These are phyloP conservation scores for Pestalotiopsis sp. DNA, from an alignment of 2,329 filamentous ascomycete genomes.

Conservation along the genomic window DNA sequence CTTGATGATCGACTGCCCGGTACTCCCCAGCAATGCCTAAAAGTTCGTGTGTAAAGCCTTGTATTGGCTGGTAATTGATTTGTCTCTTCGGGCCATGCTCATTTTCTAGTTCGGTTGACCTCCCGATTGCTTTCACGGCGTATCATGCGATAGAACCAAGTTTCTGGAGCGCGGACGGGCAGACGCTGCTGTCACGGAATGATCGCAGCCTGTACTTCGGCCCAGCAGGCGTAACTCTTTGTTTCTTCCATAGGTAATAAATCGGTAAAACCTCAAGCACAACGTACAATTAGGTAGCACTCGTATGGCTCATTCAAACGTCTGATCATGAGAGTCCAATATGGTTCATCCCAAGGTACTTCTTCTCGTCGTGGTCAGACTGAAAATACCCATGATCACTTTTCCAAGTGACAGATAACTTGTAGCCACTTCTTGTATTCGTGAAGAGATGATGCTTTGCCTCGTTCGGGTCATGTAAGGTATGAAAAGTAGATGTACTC, in stretches of 20 bases:
- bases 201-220: neutral
- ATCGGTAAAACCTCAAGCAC: neutral
- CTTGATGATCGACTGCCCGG: slow-evolving; percentile 16
- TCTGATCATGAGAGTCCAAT: neutral
- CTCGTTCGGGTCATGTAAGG: too few relatives aligned
- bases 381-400: too few relatives aligned
- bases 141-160: slow-evolving; percentile 1
- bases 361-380: too few relatives aligned
- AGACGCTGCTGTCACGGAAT: neutral
- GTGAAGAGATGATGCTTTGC: too few relatives aligned
- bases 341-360: neutral
- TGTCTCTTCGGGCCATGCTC: slow-evolving; percentile 28
- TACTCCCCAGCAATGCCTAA: slow-evolving; percentile 19
- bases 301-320: too few relatives aligned
- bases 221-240: neutral
- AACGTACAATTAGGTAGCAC: too few relatives aligned
- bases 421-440: too few relatives aligned
- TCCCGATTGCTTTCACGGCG: neutral
- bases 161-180: neutral
- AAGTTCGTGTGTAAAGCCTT: slow-evolving; percentile 17
- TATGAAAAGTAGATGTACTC: too few relatives aligned
- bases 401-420: too few relatives aligned
- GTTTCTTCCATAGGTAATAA: neutral
- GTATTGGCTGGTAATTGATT: slow-evolving; percentile 22
- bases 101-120: slow-evolving; percentile 28